These are phyloP conservation scores for Talaromyces trachyspermus DNA, from an alignment of 495 filamentous ascomycete species.

Conservation along the genomic window DNA sequence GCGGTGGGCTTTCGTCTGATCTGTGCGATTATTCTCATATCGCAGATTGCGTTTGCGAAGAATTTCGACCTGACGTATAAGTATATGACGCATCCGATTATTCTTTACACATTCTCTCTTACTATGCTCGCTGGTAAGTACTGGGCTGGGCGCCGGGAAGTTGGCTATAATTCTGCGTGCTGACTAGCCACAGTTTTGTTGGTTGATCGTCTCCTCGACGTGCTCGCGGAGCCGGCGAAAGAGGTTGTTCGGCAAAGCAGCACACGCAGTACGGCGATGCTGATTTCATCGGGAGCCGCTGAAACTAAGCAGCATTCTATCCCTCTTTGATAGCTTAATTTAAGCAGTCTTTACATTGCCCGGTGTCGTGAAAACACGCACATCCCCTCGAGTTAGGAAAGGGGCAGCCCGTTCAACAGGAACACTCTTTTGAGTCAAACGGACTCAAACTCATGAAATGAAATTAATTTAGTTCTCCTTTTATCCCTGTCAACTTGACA, in stretches of 20 bases:
- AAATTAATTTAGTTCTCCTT: too few species aligned
- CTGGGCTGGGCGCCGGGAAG: neutral
- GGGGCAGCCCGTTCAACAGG: too few species aligned
- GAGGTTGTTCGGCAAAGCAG: slow-evolving; percentile 4
- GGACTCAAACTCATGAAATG: too few species aligned
- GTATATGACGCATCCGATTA: slow-evolving; percentile 36
- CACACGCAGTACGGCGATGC: slow-evolving; percentile 1
- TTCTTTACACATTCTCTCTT: slow-evolving; percentile 35
- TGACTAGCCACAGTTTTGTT: slow-evolving; percentile 29
- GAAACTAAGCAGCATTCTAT: too few species aligned
- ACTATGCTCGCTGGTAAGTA: slow-evolving; percentile 30
- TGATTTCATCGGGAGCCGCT: neutral
- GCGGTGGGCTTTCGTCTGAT: slow-evolving; percentile 22
- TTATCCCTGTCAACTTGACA: too few species aligned
- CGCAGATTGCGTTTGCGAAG: slow-evolving; percentile 23
- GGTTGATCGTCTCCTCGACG: slow-evolving; percentile 38
- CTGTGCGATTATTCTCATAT: slow-evolving; percentile 22
- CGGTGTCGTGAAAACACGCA: too few species aligned
- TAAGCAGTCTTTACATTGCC: neutral
- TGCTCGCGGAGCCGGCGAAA: slow-evolving; percentile 2
- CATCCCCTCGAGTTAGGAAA: too few species aligned
- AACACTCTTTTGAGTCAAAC: too few species aligned
- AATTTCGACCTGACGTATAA: slow-evolving; percentile 29
- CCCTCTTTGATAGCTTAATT: too few species aligned
- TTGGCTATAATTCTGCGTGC: too few species aligned